phyloP scores from a whole-genome alignment of 2,329 filamentous ascomycete species.

The Huntiella savannae region DNA sequence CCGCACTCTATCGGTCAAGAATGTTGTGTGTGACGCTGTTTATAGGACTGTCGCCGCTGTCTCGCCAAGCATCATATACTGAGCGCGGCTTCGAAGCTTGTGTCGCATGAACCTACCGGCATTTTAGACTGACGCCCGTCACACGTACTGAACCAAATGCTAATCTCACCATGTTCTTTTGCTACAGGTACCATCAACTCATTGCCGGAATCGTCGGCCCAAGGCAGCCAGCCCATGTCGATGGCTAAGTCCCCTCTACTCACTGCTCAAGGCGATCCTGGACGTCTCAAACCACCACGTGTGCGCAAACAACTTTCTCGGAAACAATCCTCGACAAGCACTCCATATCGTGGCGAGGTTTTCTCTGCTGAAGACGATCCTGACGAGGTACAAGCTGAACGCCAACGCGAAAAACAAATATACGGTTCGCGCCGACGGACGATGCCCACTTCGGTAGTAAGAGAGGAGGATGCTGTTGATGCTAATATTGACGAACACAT shows the following conservation, averaged over 20 bases:
- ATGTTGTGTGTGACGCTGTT: no score
- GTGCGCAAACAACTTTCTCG: constrained; percentile 33
- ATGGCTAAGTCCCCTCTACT: constrained; percentile 27
- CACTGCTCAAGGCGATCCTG: constrained; percentile 27
- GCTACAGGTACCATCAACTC: constrained; percentile 20
- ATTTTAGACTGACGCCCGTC: no score
- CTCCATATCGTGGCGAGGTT: constrained; percentile 62
- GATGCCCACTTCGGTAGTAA: constrained; percentile 14
- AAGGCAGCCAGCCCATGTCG: constrained; percentile 22
- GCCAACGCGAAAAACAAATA: constrained; percentile 22
- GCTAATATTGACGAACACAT: constrained; percentile 20
- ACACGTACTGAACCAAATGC: not conserved
- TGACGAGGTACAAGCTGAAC: constrained; percentile 58
- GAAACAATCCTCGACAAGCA: constrained; percentile 52
- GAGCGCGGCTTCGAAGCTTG: no score
- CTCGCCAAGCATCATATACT: no score
- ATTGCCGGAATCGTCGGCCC: constrained; percentile 18
- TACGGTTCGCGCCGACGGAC: constrained; percentile 19
- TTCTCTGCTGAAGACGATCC: constrained; percentile 85
- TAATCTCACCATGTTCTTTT: constrained; percentile 1
- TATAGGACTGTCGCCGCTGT: no score
- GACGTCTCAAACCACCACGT: constrained; percentile 41
- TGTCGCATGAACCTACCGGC: no score
- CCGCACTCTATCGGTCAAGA: no score
- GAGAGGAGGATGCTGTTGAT: constrained; percentile 20